Base-by-base conservation (phyloP, 805 yeast genomes). In the Saturnispora galanensis region DNA sequence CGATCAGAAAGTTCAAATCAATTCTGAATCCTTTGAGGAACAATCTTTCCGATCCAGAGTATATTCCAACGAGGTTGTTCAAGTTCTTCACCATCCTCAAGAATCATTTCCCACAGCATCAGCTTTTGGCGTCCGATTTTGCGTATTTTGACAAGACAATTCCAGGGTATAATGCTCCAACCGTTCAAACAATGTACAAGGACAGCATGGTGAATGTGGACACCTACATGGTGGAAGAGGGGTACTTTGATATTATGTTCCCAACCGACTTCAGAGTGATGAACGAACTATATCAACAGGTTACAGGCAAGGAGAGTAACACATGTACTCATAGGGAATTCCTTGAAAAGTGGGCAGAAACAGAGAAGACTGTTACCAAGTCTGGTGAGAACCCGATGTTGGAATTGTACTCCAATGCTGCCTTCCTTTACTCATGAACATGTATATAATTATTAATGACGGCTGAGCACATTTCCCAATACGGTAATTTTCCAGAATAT, bases 331-430 rank as follows among this genome's bases (percentile, higher is more conserved):
- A 86, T 60, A 62, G 68, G 7, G 84, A 77, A 13, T 86, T 84
- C 50, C 59, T 86, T 51, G 70, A 67, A 47, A 69, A 71, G 38
- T 84, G 90, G 90, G 86, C 84, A 0, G 87, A 82, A 55, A 46
- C 73, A 3, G 79, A 77, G 3, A 71, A 67, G 10, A 83, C 94
- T 2, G 71, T 77, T 3, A 82, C 93, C 0, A 76, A 73, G 53
- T 75, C 76, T 31, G 95, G 95, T 0, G 95, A 85, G 53, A 84
- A 83, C 53, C 95, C 95, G 11, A 77, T 86, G 88, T 59, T 85
- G 45, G 82, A 81, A 42, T 73, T 85, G 48, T 86, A 86, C 58
- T 67, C 71, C 31, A 86, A 86, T 56, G 93, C 85, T 4, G 76
- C 83, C 17, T 84, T 84, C 51, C 67, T 79, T 66, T 69, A 68